Conservation (phyloP, 768 basidiomycete genomes). For the Leucocoprinus sp. region DNA sequence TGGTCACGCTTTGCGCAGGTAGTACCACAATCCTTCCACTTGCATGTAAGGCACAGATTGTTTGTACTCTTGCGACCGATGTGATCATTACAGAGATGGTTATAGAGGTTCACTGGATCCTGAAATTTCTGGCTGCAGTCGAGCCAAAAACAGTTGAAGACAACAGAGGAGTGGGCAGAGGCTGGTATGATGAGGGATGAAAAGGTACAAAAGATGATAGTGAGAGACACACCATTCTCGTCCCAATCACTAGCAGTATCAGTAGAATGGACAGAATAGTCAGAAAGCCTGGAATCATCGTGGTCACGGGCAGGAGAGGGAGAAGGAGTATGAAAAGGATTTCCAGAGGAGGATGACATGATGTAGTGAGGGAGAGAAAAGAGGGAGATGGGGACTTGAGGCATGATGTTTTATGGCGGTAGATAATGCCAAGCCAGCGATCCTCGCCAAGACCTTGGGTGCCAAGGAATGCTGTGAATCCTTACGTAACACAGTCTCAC, state of each 20-base stretch:
- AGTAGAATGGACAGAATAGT: too few species aligned
- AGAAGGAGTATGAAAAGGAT: slow-evolving; percentile 14
- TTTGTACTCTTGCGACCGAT: slow-evolving; percentile 94
- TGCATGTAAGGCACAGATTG: slow-evolving; percentile 93
- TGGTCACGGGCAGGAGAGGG: slow-evolving; percentile 16
- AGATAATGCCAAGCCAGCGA: slow-evolving; percentile 17
- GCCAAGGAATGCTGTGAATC: slow-evolving; percentile 16
- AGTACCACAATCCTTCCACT: slow-evolving; percentile 92
- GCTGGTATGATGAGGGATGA: too few species aligned
- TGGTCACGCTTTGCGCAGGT: slow-evolving; percentile 96
- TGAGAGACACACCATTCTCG: too few species aligned
- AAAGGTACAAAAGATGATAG: too few species aligned
- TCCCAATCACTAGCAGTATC: too few species aligned
- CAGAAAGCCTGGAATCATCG: slow-evolving; percentile 1
- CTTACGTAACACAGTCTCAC: slow-evolving; percentile 10
- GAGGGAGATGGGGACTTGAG: slow-evolving; percentile 19
- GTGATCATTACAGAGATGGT: slow-evolving; percentile 92
- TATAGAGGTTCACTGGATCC: slow-evolving; percentile 84
- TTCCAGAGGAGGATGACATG: slow-evolving; percentile 22
- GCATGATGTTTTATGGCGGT: slow-evolving; percentile 26
- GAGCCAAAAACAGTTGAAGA: slow-evolving; percentile 59
- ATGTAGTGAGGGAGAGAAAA: slow-evolving; percentile 20
- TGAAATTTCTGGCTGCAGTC: slow-evolving; percentile 51
- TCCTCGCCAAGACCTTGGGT: slow-evolving; percentile 11
- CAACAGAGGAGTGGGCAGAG: slow-evolving; percentile 13